These are phyloP conservation scores for Aureobasidium sp. DNA, from an alignment of 2,329 filamentous ascomycete genomes.

Conservation along the genomic window DNA sequence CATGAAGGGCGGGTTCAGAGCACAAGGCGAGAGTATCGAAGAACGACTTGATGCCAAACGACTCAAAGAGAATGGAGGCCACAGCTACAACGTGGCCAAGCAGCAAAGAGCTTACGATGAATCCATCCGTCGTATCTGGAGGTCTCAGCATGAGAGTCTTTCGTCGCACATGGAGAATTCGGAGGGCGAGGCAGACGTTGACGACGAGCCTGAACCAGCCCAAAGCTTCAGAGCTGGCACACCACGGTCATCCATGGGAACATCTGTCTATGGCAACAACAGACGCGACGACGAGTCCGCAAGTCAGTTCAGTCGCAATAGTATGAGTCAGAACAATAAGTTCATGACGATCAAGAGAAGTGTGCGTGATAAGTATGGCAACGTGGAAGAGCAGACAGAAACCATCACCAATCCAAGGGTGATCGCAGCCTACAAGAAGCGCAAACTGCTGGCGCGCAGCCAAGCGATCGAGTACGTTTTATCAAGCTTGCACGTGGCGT, in stretches of 20 bases:
- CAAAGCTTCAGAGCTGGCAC: slow-evolving; percentile 44
- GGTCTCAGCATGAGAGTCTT: slow-evolving; percentile 72
- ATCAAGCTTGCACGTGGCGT: neutral
- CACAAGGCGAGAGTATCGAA: slow-evolving; percentile 79
- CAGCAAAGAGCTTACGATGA: slow-evolving; percentile 90
- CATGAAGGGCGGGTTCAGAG: slow-evolving; percentile 97
- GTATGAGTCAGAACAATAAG: slow-evolving; percentile 53
- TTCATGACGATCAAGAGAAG: slow-evolving; percentile 67
- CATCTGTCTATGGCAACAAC: slow-evolving; percentile 35
- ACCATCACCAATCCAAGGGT: slow-evolving; percentile 62
- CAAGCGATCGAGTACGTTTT: slow-evolving; percentile 63
- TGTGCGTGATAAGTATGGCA: slow-evolving; percentile 53
- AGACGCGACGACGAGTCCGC: slow-evolving; percentile 70
- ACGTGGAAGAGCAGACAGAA: slow-evolving; percentile 16
- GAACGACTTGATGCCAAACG: slow-evolving; percentile 77
- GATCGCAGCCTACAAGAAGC: slow-evolving; percentile 79
- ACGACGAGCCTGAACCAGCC: slow-evolving; percentile 41
- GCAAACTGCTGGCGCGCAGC: slow-evolving; percentile 63
- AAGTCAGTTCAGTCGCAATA: slow-evolving; percentile 44
- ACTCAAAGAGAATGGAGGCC: slow-evolving; percentile 64
- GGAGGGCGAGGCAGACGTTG: slow-evolving; percentile 61
- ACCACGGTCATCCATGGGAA: slow-evolving; percentile 59
- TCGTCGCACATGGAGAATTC: slow-evolving; percentile 68
- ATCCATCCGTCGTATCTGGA: slow-evolving; percentile 88
- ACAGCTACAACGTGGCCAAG: slow-evolving; percentile 94